Evolutionary conservation across 441 rosid species (phyloP).

Genomic region (Jatropha multifida): DNA sequence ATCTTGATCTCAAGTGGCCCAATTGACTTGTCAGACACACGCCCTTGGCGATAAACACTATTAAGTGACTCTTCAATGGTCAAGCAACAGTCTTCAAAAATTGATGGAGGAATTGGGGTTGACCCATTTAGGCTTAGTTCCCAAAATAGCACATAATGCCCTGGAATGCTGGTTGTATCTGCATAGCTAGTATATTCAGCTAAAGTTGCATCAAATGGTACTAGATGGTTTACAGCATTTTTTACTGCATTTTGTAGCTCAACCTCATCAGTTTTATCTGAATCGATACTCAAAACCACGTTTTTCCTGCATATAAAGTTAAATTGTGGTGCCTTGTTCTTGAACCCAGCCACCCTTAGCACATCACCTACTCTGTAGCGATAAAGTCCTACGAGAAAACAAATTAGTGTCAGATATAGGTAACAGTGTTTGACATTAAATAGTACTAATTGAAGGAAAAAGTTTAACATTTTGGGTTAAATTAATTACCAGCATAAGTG

Average conservation of each 20-base stretch:
- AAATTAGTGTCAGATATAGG: neutral
- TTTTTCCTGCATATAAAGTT: constrained; percentile 61
- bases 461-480: neutral
- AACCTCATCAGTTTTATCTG: constrained; percentile 68
- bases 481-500: constrained; percentile 55
- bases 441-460: neutral
- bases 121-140: constrained; percentile 41
- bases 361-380: constrained; percentile 71
- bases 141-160: constrained; percentile 62
- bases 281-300: constrained; percentile 58
- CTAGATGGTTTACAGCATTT: constrained; percentile 46
- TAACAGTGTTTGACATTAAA: neutral
- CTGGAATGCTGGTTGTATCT: constrained; percentile 48
- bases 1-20: constrained; percentile 60
- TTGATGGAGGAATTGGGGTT: constrained; percentile 49
- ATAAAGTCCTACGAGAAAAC: constrained; percentile 43
- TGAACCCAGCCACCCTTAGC: constrained; percentile 60
- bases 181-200: constrained; percentile 63
- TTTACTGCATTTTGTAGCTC: constrained; percentile 59
- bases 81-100: constrained; percentile 58
- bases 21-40: constrained; percentile 58
- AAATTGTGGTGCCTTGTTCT: constrained; percentile 69
- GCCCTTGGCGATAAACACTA: constrained; percentile 64
- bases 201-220: constrained; percentile 46
- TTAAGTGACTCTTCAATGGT: constrained; percentile 61